Evolutionary conservation across 805 yeast genomes (phyloP), one percentile per base, ranked within the genome.

Genomic region (Ogataea pignaliae): DNA sequence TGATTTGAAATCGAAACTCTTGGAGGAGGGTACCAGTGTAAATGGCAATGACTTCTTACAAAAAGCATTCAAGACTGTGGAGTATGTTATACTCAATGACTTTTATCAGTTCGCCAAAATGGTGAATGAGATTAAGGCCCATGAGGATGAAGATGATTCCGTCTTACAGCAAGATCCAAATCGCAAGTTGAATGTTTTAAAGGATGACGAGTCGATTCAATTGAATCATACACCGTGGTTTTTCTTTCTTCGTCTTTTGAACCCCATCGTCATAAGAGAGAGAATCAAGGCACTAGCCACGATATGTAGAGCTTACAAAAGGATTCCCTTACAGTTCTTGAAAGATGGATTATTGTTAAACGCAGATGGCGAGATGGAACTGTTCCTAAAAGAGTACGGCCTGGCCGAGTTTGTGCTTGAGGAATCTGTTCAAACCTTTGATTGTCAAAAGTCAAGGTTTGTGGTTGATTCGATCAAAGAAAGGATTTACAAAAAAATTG

Each of bases 281-380:
- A 69, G 89, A 43, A 59, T 86, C 3, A 69, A 68, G 40, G 73
- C 86, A 0, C 61, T 88, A 40, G 66, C 74, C 12, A 69, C 71
- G 1, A 73, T 88, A 31, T 71, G 83, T 45, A 73, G 71, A 50
- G 70, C 83, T 30, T 87, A 81, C 58, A 70, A 77, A 50, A 71
- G 69, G 42, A 48, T 83, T 1, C 59, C 69, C 12, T 48, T 63
- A 10, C 29, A 33, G 1, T 55, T 47, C 21, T 30, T 63, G 28
- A 41, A 40, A 31, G 43, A 48, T 17, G 29, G 51, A 12, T 32
- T 63, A 21, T 29, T 52, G 10, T 42, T 56, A 3, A 46, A 69
- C 14, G 63, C 60, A 17, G 72, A 71, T 40, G 37, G 48, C 5
- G 76, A 73, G 9, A 60, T 77, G 33, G 45, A 55, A 34, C 54